Evolutionary conservation across 1,284 basidiomycete genomes (phyloP).

Genomic region (Microbotryum intermedium): DNA sequence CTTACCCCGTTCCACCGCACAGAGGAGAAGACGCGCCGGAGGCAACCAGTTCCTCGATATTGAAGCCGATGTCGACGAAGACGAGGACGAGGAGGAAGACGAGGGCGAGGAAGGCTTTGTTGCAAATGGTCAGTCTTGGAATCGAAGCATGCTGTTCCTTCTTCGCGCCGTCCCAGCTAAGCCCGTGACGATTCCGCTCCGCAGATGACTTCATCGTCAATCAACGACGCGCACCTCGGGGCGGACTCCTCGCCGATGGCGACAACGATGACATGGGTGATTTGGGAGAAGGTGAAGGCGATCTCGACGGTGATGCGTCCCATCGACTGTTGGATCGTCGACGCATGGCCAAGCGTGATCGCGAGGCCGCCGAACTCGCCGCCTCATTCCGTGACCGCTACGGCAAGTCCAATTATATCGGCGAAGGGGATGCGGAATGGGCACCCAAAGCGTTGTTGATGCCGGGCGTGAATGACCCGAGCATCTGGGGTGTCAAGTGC

Average conservation of each 20-base stretch:
- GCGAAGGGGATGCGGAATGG: slow-evolving; percentile 55
- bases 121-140: slow-evolving; percentile 23
- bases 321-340: slow-evolving; percentile 72
- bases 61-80: slow-evolving; percentile 77
- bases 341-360: slow-evolving; percentile 67
- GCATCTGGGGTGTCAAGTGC: slow-evolving; percentile 89
- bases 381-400: slow-evolving; percentile 76
- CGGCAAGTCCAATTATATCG: slow-evolving; percentile 50
- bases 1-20: neutral
- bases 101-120: slow-evolving; percentile 42
- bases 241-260: slow-evolving; percentile 9
- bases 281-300: slow-evolving; percentile 53
- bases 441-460: slow-evolving; percentile 92
- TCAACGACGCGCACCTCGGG: slow-evolving; percentile 10
- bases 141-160: slow-evolving; percentile 43
- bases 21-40: slow-evolving; percentile 19
- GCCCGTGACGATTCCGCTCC: neutral
- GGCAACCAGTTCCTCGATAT: slow-evolving; percentile 86
- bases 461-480: slow-evolving; percentile 93
- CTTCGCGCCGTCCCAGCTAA: neutral
- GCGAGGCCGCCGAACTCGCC: slow-evolving; percentile 79
- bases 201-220: slow-evolving; percentile 60
- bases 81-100: slow-evolving; percentile 68
- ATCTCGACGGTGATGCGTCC: slow-evolving; percentile 48
- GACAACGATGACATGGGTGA: slow-evolving; percentile 56